A percentile compares a stretch with the other conserved stretches of the same genome.
phyloP scores from a whole-genome alignment of 2,329 filamentous ascomycete species.

The Tolypocladium guangdongense region DNA sequence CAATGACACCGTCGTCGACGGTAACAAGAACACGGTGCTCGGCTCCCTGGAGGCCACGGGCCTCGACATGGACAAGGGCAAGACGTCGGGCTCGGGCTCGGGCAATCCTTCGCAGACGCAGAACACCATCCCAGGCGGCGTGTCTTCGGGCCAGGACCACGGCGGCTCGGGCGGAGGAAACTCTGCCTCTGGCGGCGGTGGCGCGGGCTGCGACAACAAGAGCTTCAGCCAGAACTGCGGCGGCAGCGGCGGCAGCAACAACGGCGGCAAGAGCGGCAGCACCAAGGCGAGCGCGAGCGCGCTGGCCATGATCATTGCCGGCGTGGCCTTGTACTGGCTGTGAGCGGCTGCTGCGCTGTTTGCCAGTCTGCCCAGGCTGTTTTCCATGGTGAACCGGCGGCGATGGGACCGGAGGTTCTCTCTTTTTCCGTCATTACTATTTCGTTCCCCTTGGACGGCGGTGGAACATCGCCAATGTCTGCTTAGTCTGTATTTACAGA shows the following conservation, averaged over 20 bases:
- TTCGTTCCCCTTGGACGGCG: neutral
- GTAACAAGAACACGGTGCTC: slow-evolving; percentile 63
- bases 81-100: slow-evolving; percentile 5
- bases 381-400: neutral
- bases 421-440: neutral
- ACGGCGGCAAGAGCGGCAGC: slow-evolving; percentile 20
- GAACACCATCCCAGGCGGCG: slow-evolving; percentile 19
- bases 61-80: slow-evolving; percentile 51
- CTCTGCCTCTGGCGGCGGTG: slow-evolving; percentile 6
- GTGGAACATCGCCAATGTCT: neutral
- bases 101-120: slow-evolving; percentile 11
- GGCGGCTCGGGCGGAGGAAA: slow-evolving; percentile 9
- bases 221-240: slow-evolving; percentile 31
- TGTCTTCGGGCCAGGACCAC: slow-evolving; percentile 13
- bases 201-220: slow-evolving; percentile 20
- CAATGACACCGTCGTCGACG: slow-evolving; percentile 68
- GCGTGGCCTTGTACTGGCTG: slow-evolving; percentile 23
- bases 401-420: neutral
- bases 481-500: neutral
- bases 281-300: slow-evolving; percentile 22
- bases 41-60: slow-evolving; percentile 75
- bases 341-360: slow-evolving; percentile 7
- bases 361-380: neutral
- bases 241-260: slow-evolving; percentile 8
- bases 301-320: slow-evolving; percentile 26